A percentile compares a stretch with the other conserved stretches of the same genome.
These are phyloP conservation scores for Raphanus raphanistrum DNA, from an alignment of 345 rosid genomes.

Conservation along the genomic window DNA sequence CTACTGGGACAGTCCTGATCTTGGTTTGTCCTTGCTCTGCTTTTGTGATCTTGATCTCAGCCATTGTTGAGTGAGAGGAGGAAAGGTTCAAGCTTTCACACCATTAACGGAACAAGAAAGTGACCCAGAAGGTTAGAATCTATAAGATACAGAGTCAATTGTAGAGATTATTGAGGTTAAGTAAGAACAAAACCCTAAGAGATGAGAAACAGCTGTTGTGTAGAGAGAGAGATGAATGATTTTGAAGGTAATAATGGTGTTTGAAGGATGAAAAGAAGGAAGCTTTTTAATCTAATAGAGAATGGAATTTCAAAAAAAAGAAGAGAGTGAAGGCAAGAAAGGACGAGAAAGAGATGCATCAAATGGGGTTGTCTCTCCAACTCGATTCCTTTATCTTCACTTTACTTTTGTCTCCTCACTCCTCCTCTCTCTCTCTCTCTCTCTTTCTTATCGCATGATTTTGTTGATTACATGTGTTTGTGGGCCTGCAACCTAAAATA, in stretches of 20 bases:
- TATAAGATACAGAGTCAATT: not conserved
- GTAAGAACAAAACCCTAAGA: slow-evolving; percentile 22
- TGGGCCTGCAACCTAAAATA: slow-evolving; percentile 41
- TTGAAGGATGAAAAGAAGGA: slow-evolving; percentile 58
- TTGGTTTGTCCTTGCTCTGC: slow-evolving; percentile 82
- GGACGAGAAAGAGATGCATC: slow-evolving; percentile 37
- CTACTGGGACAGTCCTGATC: slow-evolving; percentile 89
- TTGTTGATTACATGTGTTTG: slow-evolving; percentile 44
- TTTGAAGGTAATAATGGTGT: slow-evolving; percentile 49
- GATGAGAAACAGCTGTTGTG: slow-evolving; percentile 2
- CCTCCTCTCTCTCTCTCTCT: slow-evolving; percentile 3
- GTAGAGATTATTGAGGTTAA: not conserved
- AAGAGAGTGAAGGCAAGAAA: slow-evolving; percentile 22
- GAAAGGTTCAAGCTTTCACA: slow-evolving; percentile 32
- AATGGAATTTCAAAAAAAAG: slow-evolving; percentile 35
- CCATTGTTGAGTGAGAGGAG: slow-evolving; percentile 49
- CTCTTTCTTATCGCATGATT: slow-evolving; percentile 41
- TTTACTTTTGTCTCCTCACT: slow-evolving; percentile 49
- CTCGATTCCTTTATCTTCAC: slow-evolving; percentile 39
- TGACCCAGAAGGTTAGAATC: slow-evolving; percentile 21
- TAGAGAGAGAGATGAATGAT: slow-evolving; percentile 37
- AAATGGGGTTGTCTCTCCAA: slow-evolving; percentile 37
- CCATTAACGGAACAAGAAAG: slow-evolving; percentile 27
- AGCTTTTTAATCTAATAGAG: slow-evolving; percentile 37
- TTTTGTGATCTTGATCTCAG: slow-evolving; percentile 72